These are phyloP conservation scores for Zopfochytrium polystomum DNA, from an alignment of 371 early-diverging fungal genomes.

Conservation along the genomic window DNA sequence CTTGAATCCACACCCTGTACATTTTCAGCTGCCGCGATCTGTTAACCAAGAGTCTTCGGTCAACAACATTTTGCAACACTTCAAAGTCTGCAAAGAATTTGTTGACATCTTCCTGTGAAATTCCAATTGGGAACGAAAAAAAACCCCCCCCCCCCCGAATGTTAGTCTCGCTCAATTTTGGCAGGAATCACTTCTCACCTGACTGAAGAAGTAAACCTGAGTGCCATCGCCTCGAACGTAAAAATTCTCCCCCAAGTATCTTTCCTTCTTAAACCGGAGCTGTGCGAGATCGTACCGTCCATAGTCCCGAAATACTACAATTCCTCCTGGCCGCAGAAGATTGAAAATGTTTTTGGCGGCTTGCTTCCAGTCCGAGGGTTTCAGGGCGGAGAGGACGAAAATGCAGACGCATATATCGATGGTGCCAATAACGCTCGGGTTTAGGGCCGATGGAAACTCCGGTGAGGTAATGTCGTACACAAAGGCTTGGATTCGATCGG, in stretches of 20 bases:
- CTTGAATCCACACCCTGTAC: constrained; percentile 97
- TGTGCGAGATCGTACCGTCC: constrained; percentile 73
- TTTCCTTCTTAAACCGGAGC: constrained; percentile 67
- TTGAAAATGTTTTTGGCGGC: constrained; percentile 44
- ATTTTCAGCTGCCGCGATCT: constrained; percentile 89
- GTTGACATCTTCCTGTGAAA: constrained; percentile 34
- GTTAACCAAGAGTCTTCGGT: constrained; percentile 93
- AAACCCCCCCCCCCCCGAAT: constrained; percentile 45
- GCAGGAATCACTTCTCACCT: constrained; percentile 24
- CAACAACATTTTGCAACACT: constrained; percentile 85
- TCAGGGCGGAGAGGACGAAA: constrained; percentile 70
- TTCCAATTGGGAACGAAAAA: constrained; percentile 8
- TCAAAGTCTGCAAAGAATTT: constrained; percentile 43
- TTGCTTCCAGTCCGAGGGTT: constrained; percentile 43
- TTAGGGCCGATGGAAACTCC: constrained; percentile 37
- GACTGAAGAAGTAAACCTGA: constrained; percentile 67
- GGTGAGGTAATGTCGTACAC: constrained; percentile 50
- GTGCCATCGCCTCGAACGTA: constrained; percentile 81
- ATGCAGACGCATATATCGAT: constrained; percentile 61
- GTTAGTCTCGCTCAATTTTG: no score
- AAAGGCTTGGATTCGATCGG: constrained; percentile 44
- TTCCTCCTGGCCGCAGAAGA: constrained; percentile 55
- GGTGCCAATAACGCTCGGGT: constrained; percentile 34
- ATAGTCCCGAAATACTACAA: constrained; percentile 55
- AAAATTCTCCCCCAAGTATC: constrained; percentile 66